Percentiles rank a stretch among this genome's conserved stretches.
Conservation (phyloP, 768 basidiomycete genomes). For the Hypholoma sublateritium region DNA sequence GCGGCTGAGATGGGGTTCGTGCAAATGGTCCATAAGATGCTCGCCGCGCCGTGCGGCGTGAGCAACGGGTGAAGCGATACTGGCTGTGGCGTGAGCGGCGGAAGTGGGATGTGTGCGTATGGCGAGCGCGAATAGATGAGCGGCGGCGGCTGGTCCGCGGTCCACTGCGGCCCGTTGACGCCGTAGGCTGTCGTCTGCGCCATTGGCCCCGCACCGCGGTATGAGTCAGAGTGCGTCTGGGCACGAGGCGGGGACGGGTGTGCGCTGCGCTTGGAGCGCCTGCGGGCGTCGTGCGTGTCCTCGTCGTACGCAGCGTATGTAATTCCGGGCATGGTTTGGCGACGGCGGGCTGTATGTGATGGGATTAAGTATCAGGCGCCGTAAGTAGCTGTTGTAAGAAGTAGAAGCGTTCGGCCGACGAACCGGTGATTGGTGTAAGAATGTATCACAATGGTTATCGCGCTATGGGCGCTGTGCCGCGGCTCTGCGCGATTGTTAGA, state of each 20-base stretch:
- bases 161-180: slow-evolving; percentile 22
- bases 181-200: slow-evolving; percentile 16
- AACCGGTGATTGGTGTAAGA: not conserved
- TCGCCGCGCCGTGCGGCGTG: not conserved
- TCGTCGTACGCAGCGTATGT: too few species aligned
- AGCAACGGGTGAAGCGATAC: slow-evolving; percentile 13
- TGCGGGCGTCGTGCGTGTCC: not conserved
- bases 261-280: not conserved
- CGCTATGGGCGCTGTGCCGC: not conserved
- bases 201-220: slow-evolving; percentile 7
- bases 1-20: not conserved
- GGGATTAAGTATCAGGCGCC: not conserved
- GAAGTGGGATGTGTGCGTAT: slow-evolving; percentile 17
- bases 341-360: not conserved
- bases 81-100: slow-evolving; percentile 3
- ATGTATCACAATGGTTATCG: too few species aligned
- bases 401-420: not conserved
- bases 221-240: slow-evolving; percentile 4
- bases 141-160: slow-evolving; percentile 16
- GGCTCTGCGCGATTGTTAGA: not conserved
- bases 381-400: not conserved
- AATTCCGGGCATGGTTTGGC: not conserved
- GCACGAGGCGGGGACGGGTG: not conserved
- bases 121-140: slow-evolving; percentile 14
- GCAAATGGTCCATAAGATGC: slow-evolving; percentile 6